Conservation (phyloP, 2,329 filamentous ascomycete genomes). For the Dactylellina leptospora region DNA sequence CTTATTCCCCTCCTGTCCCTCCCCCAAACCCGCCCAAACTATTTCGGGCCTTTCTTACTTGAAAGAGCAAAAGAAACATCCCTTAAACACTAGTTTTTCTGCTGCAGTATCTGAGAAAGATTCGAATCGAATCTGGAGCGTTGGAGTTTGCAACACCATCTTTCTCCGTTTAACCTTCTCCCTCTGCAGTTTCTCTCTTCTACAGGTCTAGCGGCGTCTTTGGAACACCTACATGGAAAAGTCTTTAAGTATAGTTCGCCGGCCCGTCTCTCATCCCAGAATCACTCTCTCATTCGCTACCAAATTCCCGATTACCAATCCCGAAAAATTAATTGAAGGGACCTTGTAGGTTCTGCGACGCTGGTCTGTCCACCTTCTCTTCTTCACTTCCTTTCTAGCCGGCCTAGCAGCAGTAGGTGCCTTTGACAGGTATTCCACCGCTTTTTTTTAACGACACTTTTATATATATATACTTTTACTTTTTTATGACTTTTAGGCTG, state of each 20-base stretch:
- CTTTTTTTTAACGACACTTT: constrained; percentile 30
- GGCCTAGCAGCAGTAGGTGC: constrained; percentile 44
- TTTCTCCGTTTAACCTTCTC: constrained; percentile 2
- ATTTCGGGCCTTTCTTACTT: constrained; percentile 41
- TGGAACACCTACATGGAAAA: constrained; percentile 34
- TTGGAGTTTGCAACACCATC: constrained; percentile 32
- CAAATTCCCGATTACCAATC: constrained; percentile 44
- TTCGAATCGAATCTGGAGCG: constrained; percentile 39
- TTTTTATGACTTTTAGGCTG: constrained; percentile 19
- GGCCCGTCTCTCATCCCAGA: constrained; percentile 45
- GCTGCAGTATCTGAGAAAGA: constrained; percentile 7
- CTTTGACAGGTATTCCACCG: constrained; percentile 48
- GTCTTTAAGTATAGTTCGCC: constrained; percentile 52
- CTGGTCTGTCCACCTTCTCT: constrained; percentile 51
- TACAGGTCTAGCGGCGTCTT: not conserved
- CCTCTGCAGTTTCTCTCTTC: constrained; percentile 5
- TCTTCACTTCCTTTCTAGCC: constrained; percentile 53
- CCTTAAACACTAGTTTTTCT: constrained; percentile 14
- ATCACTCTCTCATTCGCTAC: constrained; percentile 30
- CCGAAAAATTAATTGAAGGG: constrained; percentile 44
- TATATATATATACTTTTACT: constrained; percentile 28
- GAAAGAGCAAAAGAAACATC: constrained; percentile 34
- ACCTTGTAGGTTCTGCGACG: constrained; percentile 48
- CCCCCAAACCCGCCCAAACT: constrained; percentile 23
- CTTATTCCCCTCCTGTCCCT: constrained; percentile 7